phyloP scores from a whole-genome alignment of 371 early-diverging fungal species.

The Sporodiniella umbellata region DNA sequence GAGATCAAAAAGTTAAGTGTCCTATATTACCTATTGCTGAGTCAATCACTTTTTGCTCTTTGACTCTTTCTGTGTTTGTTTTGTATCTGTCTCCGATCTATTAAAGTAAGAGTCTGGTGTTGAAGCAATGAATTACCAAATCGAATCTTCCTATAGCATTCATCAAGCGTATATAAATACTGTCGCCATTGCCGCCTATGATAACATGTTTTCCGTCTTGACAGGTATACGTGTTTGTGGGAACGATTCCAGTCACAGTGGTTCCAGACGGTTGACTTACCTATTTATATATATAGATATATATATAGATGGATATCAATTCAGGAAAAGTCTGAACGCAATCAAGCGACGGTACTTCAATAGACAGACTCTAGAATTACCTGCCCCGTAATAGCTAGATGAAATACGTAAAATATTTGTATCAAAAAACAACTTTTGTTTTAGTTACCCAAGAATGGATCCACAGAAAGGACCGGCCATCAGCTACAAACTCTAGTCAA shows the following conservation, averaged over 20 bases:
- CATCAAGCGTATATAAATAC: constrained; percentile 57
- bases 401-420: background rate
- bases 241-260: constrained; percentile 56
- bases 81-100: constrained; percentile 44
- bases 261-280: constrained; percentile 56
- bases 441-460: constrained; percentile 45
- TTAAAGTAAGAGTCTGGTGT: background rate
- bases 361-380: too few species aligned
- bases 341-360: background rate
- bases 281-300: too few species aligned
- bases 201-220: constrained; percentile 50
- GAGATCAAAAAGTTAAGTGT: background rate
- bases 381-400: constrained; percentile 39
- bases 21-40: constrained; percentile 39
- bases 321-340: background rate
- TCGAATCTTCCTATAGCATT: constrained; percentile 45
- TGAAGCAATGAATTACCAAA: constrained; percentile 29
- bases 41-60: constrained; percentile 41
- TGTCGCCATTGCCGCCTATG: constrained; percentile 59
- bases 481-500: too few species aligned
- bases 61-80: constrained; percentile 46
- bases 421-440: background rate
- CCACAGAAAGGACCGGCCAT: constrained; percentile 58
- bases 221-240: constrained; percentile 57
- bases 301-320: too few species aligned